Evolutionary conservation across 2,329 filamentous ascomycete species (phyloP), one percentile per base, ranked within the genome.

Genomic region (Ilyonectria mors-panacis): DNA sequence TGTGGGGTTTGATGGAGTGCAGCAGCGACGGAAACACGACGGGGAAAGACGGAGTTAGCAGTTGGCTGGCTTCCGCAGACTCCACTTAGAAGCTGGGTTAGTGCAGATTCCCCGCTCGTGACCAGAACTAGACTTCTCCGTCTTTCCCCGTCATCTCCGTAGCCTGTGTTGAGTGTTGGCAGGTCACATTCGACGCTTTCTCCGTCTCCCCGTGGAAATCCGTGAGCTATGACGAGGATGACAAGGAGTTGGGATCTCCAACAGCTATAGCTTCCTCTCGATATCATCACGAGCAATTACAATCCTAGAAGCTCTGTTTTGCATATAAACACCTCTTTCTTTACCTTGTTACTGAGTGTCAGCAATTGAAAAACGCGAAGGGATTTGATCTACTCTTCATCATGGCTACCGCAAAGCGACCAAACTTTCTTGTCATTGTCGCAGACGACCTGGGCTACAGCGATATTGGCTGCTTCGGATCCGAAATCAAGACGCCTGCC

Each of bases 401-500:
- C 7, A 42, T 42, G 21, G 15, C 26, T 6, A n/a, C 12, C 8
- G 1, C 2, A 30, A 57, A 47, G 3, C 59, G 48, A 17, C 75
- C 75, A 4, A 77, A 77, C 48, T 77, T 77, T 55, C 73, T 77
- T 17, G 45, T 77, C 63, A 70, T 77, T 21, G 71, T 77, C 2
- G 76, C 76, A 9, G 76, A 77, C 63, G 75, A 77, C 55, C 63
- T 77, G 10, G 73, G 76, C 9, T 77, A 71, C 51, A 75, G 71
- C 45, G 75, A 77, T 42, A 66, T 66, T 15, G 69, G 70, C n/a
- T 69, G 66, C 26, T 89, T 87, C 70, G 87, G 87, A 54, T 84
- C 85, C 67, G 87, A 89, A 76, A 89, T 89, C 69, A 80, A 80
- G 15, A 89, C 87, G 0, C 88, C 87, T 4, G 85, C 87, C 70